Conservation (phyloP, 495 filamentous ascomycete genomes). For the Penicillium atrosanguineum region DNA sequence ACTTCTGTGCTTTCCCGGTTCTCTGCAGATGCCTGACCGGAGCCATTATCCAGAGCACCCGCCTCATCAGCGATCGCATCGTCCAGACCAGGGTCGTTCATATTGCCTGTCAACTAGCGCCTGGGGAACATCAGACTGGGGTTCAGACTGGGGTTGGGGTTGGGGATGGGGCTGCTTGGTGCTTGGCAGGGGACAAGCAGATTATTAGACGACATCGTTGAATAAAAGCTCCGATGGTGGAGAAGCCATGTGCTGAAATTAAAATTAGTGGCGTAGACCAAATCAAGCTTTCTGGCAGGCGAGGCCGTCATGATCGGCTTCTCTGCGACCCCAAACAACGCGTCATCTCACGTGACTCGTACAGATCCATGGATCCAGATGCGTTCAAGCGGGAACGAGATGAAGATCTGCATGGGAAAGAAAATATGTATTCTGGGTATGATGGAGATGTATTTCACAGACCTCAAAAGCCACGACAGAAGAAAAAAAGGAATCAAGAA, state of each 20-base stretch:
- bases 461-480: neutral
- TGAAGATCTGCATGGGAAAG: neutral
- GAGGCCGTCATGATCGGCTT: slow-evolving; percentile 18
- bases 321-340: neutral
- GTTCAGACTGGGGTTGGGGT: neutral
- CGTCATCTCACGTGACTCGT: slow-evolving; percentile 23
- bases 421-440: neutral
- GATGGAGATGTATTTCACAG: neutral
- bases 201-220: neutral
- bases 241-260: neutral
- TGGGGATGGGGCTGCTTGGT: no score
- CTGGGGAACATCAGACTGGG: neutral
- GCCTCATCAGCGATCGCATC: slow-evolving; percentile 50
- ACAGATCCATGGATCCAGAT: slow-evolving; percentile 5
- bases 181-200: neutral
- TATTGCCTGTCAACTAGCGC: slow-evolving; percentile 19
- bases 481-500: neutral
- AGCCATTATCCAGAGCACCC: slow-evolving; percentile 40
- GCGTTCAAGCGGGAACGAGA: neutral
- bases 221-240: neutral
- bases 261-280: slow-evolving; percentile 7
- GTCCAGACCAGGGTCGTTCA: slow-evolving; percentile 63
- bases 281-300: slow-evolving; percentile 22
- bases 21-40: slow-evolving; percentile 12
- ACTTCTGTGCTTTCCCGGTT: slow-evolving; percentile 10